phyloP scores from a whole-genome alignment of 2,329 filamentous ascomycete genomes.

The Penicillium sp. region DNA sequence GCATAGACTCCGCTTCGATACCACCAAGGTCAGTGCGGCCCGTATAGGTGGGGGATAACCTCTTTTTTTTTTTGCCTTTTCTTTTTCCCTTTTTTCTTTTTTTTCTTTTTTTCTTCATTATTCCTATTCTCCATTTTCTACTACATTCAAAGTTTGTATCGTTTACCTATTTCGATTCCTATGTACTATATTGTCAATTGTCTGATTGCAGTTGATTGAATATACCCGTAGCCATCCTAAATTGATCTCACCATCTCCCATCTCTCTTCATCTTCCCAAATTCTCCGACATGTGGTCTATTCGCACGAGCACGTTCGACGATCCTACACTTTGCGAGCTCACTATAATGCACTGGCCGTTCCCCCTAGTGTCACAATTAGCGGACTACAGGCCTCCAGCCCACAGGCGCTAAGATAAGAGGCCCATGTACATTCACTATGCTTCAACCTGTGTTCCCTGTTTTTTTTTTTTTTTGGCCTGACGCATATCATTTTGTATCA shows the following conservation, averaged over 20 bases:
- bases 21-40: conserved; percentile 21
- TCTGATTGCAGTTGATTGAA: background rate
- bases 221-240: background rate
- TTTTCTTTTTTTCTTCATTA: background rate
- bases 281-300: conserved; percentile 12
- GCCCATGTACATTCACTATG: conserved; percentile 9
- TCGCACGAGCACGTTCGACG: conserved; percentile 10
- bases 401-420: conserved; percentile 7
- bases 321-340: conserved; percentile 5
- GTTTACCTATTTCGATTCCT: background rate
- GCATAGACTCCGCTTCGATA: conserved; percentile 20
- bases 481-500: conserved; percentile 19
- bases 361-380: background rate
- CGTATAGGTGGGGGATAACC: conserved; percentile 12
- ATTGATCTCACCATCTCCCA: background rate
- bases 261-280: background rate
- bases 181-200: background rate
- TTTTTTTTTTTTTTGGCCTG: conserved; percentile 10
- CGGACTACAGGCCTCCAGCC: conserved; percentile 5
- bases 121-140: background rate
- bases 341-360: conserved; percentile 4
- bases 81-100: background rate
- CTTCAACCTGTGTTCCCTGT: conserved; percentile 20
- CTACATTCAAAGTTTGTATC: background rate
- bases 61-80: background rate